Conservation (phyloP, 495 filamentous ascomycete species). For the Podospora pseudopauciseta region DNA sequence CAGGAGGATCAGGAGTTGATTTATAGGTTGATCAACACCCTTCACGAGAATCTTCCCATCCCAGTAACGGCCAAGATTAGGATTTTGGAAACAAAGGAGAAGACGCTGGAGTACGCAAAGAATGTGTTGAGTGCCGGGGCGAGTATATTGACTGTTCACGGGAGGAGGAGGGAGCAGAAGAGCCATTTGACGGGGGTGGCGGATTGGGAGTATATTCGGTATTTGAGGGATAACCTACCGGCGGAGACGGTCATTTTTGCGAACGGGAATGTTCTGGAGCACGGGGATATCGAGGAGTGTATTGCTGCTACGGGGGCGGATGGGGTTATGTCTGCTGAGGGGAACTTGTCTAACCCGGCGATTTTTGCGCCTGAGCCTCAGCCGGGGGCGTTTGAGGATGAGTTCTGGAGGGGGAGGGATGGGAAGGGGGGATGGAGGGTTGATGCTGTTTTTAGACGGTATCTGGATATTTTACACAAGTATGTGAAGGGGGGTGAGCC, state of each 20-base stretch:
- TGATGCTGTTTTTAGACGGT: conserved; percentile 81
- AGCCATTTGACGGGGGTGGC: conserved; percentile 92
- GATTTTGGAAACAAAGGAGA: conserved; percentile 80
- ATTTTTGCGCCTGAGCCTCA: conserved; percentile 72
- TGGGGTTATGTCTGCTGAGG: conserved; percentile 93
- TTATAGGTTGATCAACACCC: conserved; percentile 67
- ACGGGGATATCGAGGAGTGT: conserved; percentile 75
- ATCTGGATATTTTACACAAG: conserved; percentile 82
- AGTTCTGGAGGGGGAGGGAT: conserved; percentile 80
- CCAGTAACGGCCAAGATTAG: conserved; percentile 95
- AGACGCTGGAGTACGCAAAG: conserved; percentile 82
- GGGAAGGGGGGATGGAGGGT: conserved; percentile 85
- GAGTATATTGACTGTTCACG: conserved; percentile 90
- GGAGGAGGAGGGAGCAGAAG: conserved; percentile 84
- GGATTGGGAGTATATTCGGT: conserved; percentile 82
- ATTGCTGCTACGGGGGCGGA: conserved; percentile 84
- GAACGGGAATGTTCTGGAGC: conserved; percentile 88
- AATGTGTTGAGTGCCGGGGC: conserved; percentile 87
- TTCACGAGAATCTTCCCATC: conserved; percentile 67
- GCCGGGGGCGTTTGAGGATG: conserved; percentile 59
- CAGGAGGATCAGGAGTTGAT: conserved; percentile 91
- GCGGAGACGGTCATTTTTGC: conserved; percentile 89
- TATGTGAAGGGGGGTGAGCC: conserved; percentile 61
- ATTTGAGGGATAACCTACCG: conserved; percentile 78
- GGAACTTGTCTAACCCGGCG: conserved; percentile 83